phyloP scores from a whole-genome alignment of 2,329 filamentous ascomycete species.

The Penicillium sp. region DNA sequence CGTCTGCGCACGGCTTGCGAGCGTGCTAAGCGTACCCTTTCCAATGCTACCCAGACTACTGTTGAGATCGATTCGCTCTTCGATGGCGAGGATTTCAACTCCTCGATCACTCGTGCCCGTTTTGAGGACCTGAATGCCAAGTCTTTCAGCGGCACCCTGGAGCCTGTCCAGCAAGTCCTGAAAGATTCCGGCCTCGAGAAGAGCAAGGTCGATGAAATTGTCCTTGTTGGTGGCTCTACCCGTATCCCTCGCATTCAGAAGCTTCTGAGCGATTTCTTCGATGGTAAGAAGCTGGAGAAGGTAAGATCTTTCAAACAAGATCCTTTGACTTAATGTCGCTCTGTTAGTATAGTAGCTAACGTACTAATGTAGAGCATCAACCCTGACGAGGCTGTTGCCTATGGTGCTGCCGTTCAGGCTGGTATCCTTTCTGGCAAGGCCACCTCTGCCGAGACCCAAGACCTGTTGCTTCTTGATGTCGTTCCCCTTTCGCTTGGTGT shows the following conservation, averaged over 20 bases:
- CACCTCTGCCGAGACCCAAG: constrained; percentile 87
- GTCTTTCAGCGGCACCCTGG: constrained; percentile 87
- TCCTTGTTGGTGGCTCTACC: constrained; percentile 97
- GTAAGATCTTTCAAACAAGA: constrained; percentile 30
- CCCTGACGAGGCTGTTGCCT: constrained; percentile 98
- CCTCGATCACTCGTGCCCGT: constrained; percentile 95
- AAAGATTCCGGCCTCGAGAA: constrained; percentile 90
- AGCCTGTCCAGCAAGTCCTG: constrained; percentile 93
- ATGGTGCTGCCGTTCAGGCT: constrained; percentile 97
- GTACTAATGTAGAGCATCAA: constrained; percentile 74
- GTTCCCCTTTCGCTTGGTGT: constrained; percentile 96
- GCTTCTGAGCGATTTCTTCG: constrained; percentile 97
- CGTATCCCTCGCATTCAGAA: constrained; percentile 99
- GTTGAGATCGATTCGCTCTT: constrained; percentile 99
- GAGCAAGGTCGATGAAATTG: constrained; percentile 92
- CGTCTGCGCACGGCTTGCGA: constrained; percentile 97
- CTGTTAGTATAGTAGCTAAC: too few species aligned
- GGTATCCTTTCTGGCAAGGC: constrained; percentile 99
- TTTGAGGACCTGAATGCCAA: constrained; percentile 98
- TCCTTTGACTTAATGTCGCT: too few species aligned
- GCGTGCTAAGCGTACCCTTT: constrained; percentile 98
- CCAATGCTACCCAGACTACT: constrained; percentile 93
- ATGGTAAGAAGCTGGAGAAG: constrained; percentile 99
- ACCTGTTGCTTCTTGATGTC: constrained; percentile 94
- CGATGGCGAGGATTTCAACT: constrained; percentile 96